Evolutionary conservation across 768 basidiomycete genomes (phyloP).

Genomic region (Baorangia bicolor): DNA sequence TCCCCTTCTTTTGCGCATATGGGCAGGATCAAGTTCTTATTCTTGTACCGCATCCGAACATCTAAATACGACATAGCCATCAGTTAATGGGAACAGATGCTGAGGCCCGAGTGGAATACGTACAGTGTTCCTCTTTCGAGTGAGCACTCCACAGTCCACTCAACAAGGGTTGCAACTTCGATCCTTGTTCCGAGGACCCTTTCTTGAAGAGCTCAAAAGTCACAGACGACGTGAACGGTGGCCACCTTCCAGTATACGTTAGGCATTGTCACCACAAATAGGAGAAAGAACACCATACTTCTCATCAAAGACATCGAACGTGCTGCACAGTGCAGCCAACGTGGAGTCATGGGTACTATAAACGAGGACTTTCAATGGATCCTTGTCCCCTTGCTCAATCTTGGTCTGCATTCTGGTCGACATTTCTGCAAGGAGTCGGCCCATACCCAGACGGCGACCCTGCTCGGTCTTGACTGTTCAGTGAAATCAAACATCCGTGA

Average conservation of each 20-base stretch:
- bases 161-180: constrained; percentile 42
- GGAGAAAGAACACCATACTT: constrained; percentile 41
- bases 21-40: constrained; percentile 60
- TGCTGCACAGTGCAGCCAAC: constrained; percentile 59
- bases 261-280: background rate
- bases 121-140: constrained; percentile 43
- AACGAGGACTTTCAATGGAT: constrained; percentile 63
- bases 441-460: constrained; percentile 75
- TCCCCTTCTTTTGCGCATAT: constrained; percentile 63
- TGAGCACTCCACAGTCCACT: constrained; percentile 36
- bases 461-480: constrained; percentile 67
- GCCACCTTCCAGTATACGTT: constrained; percentile 50
- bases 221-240: constrained; percentile 69
- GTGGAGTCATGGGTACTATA: constrained; percentile 74
- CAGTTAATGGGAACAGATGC: background rate
- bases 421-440: constrained; percentile 65
- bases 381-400: constrained; percentile 40
- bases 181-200: constrained; percentile 3
- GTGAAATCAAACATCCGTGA: constrained; percentile 10
- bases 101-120: constrained; percentile 8
- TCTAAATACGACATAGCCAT: constrained; percentile 33
- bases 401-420: constrained; percentile 63
- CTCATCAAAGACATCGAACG: constrained; percentile 73
- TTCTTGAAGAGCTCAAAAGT: constrained; percentile 73
- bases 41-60: constrained; percentile 78